Conservation (phyloP, 73 alveolate species). For the Paramecium caudatum region DNA sequence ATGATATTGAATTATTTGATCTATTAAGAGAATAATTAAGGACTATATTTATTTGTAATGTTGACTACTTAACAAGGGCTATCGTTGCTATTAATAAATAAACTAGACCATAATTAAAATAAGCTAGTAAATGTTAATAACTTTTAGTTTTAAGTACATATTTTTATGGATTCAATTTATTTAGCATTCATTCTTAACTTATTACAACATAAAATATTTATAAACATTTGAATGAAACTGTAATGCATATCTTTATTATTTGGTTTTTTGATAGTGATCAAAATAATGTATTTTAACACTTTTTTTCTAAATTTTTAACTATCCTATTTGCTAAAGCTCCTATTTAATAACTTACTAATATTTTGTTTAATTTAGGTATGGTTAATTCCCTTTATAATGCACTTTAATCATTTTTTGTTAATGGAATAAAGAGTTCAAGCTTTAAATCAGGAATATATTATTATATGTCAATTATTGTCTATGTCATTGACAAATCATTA, state of each 20-base stretch:
- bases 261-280: conserved; percentile 54
- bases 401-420: background rate
- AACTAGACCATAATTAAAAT: background rate
- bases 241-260: conserved; percentile 3
- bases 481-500: background rate
- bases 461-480: background rate
- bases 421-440: background rate
- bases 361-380: conserved; percentile 41
- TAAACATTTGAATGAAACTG: conserved; percentile 42
- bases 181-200: conserved; percentile 8
- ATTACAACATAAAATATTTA: conserved; percentile 17
- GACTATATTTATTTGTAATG: background rate
- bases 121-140: background rate
- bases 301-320: background rate
- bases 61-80: conserved; percentile 26
- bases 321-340: conserved; percentile 63
- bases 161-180: conserved; percentile 22
- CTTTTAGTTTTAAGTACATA: background rate
- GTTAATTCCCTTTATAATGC: conserved; percentile 32
- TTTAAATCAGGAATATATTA: background rate
- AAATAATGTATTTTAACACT: background rate
- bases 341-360: background rate
- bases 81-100: conserved; percentile 12
- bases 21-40: conserved; percentile 2
- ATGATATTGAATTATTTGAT: background rate